Evolutionary conservation across 768 basidiomycete genomes (phyloP).

Genomic region (Termitomyces sp.): DNA sequence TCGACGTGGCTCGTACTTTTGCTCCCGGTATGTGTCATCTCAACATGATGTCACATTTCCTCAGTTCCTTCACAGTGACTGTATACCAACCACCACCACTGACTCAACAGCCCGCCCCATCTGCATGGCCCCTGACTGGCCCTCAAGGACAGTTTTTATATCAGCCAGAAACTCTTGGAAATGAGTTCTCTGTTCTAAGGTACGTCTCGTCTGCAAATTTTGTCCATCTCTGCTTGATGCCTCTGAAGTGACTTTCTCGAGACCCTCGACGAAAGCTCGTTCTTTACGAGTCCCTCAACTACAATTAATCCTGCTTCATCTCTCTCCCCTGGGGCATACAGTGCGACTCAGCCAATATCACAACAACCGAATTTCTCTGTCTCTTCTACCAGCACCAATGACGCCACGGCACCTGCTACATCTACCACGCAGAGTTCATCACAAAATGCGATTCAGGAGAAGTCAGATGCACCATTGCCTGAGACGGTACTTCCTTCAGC

Average conservation of each 20-base stretch:
- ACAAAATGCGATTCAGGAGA: not conserved
- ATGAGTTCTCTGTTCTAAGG: conserved; percentile 82
- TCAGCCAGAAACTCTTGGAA: conserved; percentile 71
- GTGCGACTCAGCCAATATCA: conserved; percentile 15
- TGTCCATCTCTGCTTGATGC: not conserved
- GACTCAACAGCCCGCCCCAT: conserved; percentile 22
- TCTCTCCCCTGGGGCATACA: conserved; percentile 41
- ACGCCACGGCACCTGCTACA: not conserved
- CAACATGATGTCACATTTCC: not conserved
- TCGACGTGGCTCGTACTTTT: conserved; percentile 37
- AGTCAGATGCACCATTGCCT: conserved; percentile 33
- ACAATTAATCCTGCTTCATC: conserved; percentile 27
- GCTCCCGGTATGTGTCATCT: conserved; percentile 36
- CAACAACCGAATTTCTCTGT: conserved; percentile 14
- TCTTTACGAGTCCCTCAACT: conserved; percentile 61
- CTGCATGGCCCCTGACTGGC: conserved; percentile 53
- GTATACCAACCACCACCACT: conserved; percentile 32
- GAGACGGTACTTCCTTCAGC: conserved; percentile 62
- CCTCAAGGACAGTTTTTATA: conserved; percentile 57
- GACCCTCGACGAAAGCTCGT: conserved; percentile 80
- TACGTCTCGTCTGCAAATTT: conserved; percentile 28
- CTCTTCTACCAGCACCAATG: conserved; percentile 6
- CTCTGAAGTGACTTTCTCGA: conserved; percentile 76
- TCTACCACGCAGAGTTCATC: not conserved
- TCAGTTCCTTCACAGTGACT: conserved; percentile 24